phyloP scores from a whole-genome alignment of 2,329 filamentous ascomycete species.

The Stachybotrys chartarum region DNA sequence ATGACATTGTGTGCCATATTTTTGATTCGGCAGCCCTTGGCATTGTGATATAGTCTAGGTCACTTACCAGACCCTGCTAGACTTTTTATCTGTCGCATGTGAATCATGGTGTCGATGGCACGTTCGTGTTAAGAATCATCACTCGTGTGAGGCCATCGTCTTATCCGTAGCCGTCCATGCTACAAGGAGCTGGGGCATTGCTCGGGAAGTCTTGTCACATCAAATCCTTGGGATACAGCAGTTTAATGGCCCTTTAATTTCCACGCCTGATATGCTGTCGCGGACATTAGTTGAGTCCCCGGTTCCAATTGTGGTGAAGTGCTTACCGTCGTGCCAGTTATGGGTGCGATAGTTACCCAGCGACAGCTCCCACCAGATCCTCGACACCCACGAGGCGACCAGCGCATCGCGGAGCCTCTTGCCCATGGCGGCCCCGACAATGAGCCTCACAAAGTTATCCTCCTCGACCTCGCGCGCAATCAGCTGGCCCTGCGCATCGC shows the following conservation, averaged over 20 bases:
- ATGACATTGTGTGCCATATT: too few species aligned
- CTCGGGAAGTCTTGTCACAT: neutral
- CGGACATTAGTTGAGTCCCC: neutral
- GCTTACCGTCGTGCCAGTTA: constrained; percentile 10
- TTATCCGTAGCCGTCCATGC: too few species aligned
- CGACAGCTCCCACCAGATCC: constrained; percentile 24
- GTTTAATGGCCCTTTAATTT: neutral
- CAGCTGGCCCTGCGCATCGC: constrained; percentile 15
- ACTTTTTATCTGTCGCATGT: too few species aligned
- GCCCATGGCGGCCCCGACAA: constrained; percentile 22
- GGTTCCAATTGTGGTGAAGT: neutral
- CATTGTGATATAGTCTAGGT: too few species aligned
- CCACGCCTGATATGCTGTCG: neutral
- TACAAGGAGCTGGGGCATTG: too few species aligned
- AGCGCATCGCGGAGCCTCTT: constrained; percentile 22
- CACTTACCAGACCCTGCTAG: too few species aligned
- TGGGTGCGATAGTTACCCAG: constrained; percentile 19
- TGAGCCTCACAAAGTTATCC: constrained; percentile 18
- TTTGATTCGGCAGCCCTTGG: too few species aligned
- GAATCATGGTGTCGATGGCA: too few species aligned
- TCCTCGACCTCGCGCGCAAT: constrained; percentile 24
- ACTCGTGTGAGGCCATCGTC: too few species aligned
- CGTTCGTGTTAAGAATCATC: too few species aligned
- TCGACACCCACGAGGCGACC: constrained; percentile 26
- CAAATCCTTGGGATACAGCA: neutral